These are phyloP conservation scores for Cryptosporidium ubiquitum DNA, from an alignment of 169 alveolate species.

Conservation along the genomic window DNA sequence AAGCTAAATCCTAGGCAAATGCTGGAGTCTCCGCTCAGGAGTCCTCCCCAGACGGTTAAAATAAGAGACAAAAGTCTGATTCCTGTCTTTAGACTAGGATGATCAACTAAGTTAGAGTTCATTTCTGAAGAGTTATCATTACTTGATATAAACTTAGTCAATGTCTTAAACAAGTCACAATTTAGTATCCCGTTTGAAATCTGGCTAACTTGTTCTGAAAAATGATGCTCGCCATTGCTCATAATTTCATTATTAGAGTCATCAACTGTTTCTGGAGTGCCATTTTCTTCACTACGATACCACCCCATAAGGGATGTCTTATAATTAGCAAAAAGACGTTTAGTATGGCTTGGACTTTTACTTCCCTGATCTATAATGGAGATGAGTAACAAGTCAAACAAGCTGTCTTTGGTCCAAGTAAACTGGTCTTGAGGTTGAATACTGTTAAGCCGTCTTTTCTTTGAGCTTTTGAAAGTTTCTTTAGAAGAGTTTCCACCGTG, in stretches of 20 bases:
- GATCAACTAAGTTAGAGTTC: neutral
- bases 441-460: slow-evolving; percentile 24
- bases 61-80: slow-evolving; percentile 20
- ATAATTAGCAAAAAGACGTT: slow-evolving; percentile 35
- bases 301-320: slow-evolving; percentile 11
- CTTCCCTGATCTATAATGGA: slow-evolving; percentile 33
- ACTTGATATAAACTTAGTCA: neutral
- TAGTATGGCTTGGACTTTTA: slow-evolving; percentile 53
- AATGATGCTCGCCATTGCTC: neutral
- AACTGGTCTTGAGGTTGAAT: neutral
- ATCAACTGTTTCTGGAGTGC: neutral
- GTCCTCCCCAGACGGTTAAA: slow-evolving; percentile 48
- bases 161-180: neutral
- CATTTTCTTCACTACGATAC: neutral
- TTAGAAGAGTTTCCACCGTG: neutral
- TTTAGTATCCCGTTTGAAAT: neutral
- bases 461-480: slow-evolving; percentile 17
- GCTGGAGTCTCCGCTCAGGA: neutral
- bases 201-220: slow-evolving; percentile 17
- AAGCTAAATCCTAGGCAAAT: slow-evolving; percentile 10
- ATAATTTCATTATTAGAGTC: neutral
- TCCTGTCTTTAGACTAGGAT: neutral
- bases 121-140: neutral
- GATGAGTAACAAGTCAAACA: slow-evolving; percentile 31
- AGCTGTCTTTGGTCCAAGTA: slow-evolving; percentile 34